Conservation (phyloP, 371 early-diverging fungal genomes). For the Mucor circinelloides region DNA sequence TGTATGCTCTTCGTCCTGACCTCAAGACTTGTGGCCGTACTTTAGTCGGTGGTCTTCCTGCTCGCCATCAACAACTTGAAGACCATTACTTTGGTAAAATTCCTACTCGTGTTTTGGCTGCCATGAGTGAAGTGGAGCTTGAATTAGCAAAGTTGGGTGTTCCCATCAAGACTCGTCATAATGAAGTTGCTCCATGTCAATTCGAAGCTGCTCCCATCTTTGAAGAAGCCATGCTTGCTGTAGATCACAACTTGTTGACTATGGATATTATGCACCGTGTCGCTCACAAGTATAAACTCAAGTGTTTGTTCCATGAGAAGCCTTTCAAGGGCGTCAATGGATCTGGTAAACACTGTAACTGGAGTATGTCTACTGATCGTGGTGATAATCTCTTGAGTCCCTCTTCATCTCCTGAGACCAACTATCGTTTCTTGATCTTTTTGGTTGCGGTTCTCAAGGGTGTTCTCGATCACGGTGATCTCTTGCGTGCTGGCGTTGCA, state of each 20-base stretch:
- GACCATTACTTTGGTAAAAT: conserved; percentile 99
- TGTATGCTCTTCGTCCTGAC: conserved; percentile 93
- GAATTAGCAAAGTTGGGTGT: conserved; percentile 94
- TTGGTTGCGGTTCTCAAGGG: conserved; percentile 90
- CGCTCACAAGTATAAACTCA: conserved; percentile 95
- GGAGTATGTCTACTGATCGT: conserved; percentile 92
- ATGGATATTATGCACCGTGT: conserved; percentile 97
- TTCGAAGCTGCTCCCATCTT: conserved; percentile 98
- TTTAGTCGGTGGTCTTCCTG: conserved; percentile 90
- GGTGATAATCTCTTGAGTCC: conserved; percentile 97
- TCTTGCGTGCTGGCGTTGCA: conserved; percentile 90
- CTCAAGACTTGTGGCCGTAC: conserved; percentile 96
- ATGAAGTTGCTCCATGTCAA: conserved; percentile 98
- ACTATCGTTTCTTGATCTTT: conserved; percentile 95
- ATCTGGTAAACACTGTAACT: conserved; percentile 99
- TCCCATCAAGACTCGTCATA: conserved; percentile 98
- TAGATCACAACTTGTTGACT: conserved; percentile 97
- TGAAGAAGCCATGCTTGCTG: conserved; percentile 93
- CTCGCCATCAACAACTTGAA: conserved; percentile 98
- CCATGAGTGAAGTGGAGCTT: conserved; percentile 91
- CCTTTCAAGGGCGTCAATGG: conserved; percentile 99
- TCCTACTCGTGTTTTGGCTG: conserved; percentile 90
- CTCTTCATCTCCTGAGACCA: conserved; percentile 89
- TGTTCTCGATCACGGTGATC: conserved; percentile 86
- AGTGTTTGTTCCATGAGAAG: conserved; percentile 98